Conservation (phyloP, 345 rosid species). For the Heritiera fomes region DNA sequence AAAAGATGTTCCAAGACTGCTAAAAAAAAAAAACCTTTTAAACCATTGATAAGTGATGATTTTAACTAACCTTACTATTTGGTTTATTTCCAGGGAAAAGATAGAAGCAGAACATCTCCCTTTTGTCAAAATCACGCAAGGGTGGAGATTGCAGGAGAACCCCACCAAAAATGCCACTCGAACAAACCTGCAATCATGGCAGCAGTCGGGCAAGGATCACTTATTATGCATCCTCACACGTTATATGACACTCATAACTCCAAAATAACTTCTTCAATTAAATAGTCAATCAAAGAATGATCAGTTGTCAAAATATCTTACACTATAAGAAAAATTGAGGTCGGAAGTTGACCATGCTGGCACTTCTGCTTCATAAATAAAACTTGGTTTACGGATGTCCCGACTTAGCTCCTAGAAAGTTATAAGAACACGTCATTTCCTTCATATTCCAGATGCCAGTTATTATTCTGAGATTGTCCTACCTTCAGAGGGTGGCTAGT, state of each 20-base stretch:
- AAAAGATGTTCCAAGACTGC: neutral
- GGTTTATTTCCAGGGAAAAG: slow-evolving; percentile 73
- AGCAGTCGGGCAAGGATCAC: neutral
- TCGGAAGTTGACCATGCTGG: slow-evolving; percentile 66
- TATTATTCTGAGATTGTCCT: slow-evolving; percentile 4
- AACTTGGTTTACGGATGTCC: slow-evolving; percentile 60
- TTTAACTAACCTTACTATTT: slow-evolving; percentile 55
- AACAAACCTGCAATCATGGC: slow-evolving; percentile 48
- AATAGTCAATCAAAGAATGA: neutral
- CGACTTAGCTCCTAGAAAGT: slow-evolving; percentile 52
- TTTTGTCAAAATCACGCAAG: slow-evolving; percentile 57
- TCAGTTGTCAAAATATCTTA: slow-evolving; percentile 36
- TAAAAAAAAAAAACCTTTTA: neutral
- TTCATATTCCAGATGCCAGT: neutral
- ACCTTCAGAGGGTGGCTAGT: slow-evolving; percentile 91
- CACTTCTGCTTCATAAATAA: slow-evolving; percentile 70
- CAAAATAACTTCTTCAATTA: neutral
- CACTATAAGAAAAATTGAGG: slow-evolving; percentile 61
- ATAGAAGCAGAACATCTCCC: slow-evolving; percentile 74
- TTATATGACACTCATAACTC: neutral
- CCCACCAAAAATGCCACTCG: slow-evolving; percentile 61
- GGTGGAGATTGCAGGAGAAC: slow-evolving; percentile 72
- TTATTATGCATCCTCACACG: neutral
- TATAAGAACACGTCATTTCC: slow-evolving; percentile 12
- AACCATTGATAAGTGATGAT: neutral